Evolutionary conservation across 2,329 filamentous ascomycete genomes (phyloP).

Genomic region (Berkeleyomyces rouxiae): DNA sequence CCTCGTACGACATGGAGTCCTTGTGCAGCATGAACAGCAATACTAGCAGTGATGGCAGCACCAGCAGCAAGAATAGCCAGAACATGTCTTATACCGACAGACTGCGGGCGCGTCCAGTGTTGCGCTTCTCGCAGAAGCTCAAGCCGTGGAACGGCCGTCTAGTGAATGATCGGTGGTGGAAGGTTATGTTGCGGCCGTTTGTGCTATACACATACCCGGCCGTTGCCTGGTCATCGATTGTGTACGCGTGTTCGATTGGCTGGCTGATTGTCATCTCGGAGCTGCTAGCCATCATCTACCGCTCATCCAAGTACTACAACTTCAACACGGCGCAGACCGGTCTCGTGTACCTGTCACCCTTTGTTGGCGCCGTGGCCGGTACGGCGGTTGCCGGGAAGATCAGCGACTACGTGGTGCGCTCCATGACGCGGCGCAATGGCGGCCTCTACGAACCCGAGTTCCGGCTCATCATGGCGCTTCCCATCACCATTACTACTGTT

Average conservation of each 20-base stretch:
- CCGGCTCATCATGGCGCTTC: conserved; percentile 70
- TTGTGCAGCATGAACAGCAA: neutral
- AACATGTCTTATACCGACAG: conserved; percentile 48
- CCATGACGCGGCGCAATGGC: conserved; percentile 71
- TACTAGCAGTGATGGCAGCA: neutral
- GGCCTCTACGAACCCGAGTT: conserved; percentile 93
- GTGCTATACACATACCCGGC: conserved; percentile 76
- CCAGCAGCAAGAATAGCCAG: neutral
- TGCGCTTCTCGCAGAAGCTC: conserved; percentile 59
- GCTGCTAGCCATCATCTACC: conserved; percentile 66
- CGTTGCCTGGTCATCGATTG: conserved; percentile 70
- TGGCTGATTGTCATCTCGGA: conserved; percentile 95
- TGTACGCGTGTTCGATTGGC: conserved; percentile 59
- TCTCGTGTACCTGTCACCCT: conserved; percentile 77
- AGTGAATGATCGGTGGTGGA: conserved; percentile 60
- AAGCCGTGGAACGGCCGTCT: conserved; percentile 65
- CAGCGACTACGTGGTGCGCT: conserved; percentile 68
- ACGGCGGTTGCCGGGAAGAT: conserved; percentile 80
- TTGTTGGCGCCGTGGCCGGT: conserved; percentile 76
- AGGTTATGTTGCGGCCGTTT: conserved; percentile 63
- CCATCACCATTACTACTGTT: conserved; percentile 60
- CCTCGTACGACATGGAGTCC: conserved; percentile 11
- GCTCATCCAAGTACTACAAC: conserved; percentile 51
- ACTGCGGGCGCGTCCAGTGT: conserved; percentile 48
- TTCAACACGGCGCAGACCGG: conserved; percentile 70